phyloP scores from a whole-genome alignment of 148 eudicot genomes.

The Rhododendron vialii region DNA sequence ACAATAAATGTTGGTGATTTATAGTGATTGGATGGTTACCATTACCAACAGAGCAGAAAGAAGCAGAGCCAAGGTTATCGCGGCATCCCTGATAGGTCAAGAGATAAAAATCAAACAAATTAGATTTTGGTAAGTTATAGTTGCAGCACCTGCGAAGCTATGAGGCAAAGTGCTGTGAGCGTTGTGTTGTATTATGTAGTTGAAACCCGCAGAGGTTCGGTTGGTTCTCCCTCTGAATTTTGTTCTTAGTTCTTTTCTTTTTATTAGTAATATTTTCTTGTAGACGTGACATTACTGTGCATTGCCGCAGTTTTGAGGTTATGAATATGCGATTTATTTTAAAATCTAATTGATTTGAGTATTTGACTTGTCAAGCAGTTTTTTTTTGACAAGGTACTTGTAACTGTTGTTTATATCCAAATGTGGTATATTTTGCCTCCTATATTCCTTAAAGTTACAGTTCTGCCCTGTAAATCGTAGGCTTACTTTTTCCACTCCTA shows the following conservation, averaged over 20 bases:
- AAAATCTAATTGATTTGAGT: not conserved
- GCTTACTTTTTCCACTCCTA: not conserved
- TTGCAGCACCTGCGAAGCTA: not conserved
- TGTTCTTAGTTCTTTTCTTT: not conserved
- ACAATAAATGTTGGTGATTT: not conserved
- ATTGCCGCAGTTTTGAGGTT: not conserved
- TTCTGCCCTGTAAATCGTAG: not conserved
- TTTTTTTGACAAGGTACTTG: not conserved
- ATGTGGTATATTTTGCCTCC: not conserved
- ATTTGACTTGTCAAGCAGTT: not conserved
- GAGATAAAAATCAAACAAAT: not conserved
- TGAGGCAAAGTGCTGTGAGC: not conserved
- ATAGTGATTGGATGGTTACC: not conserved
- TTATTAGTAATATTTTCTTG: not conserved
- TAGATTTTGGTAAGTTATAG: not conserved
- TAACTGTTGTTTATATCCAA: not conserved
- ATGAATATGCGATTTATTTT: not conserved
- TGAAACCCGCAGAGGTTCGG: not conserved
- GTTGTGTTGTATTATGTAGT: not conserved
- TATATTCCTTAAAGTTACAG: not conserved
- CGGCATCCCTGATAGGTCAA: not conserved
- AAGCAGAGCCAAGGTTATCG: not conserved
- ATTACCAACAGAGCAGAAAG: not conserved
- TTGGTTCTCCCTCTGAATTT: not conserved
- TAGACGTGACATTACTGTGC: not conserved